Conservation (phyloP, 805 yeast species). For the Metschnikowia gelsemii region DNA sequence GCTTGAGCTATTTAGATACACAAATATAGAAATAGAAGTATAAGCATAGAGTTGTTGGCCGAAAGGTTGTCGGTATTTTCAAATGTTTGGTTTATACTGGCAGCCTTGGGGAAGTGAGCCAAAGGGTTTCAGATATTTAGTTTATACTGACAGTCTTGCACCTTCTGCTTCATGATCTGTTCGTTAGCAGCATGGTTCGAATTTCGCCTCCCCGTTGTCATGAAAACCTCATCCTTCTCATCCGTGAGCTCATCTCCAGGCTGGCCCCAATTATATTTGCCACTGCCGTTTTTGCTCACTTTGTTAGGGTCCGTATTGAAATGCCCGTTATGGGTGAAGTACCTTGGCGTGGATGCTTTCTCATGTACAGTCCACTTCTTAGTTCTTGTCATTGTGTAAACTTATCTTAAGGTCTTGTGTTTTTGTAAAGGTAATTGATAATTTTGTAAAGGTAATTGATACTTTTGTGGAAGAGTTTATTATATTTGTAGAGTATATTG, state of each 20-base stretch:
- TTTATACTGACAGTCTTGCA: constrained; percentile 18
- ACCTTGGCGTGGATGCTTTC: constrained; percentile 57
- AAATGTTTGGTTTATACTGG: background rate
- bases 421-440: too few relatives aligned
- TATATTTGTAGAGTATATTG: background rate
- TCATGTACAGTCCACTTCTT: constrained; percentile 74
- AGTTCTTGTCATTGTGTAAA: constrained; percentile 87
- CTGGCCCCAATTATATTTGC: constrained; percentile 85
- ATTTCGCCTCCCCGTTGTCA: constrained; percentile 34
- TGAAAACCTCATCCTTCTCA: constrained; percentile 55
- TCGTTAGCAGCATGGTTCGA: constrained; percentile 40
- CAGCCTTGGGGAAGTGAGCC: background rate
- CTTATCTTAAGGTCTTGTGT: background rate
- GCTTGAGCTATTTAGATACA: too few relatives aligned
- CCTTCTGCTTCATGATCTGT: constrained; percentile 26
- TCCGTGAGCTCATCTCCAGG: constrained; percentile 73
- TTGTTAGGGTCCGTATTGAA: constrained; percentile 68
- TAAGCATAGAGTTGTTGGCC: too few relatives aligned
- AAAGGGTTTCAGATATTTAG: constrained; percentile 3
- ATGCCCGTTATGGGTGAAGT: constrained; percentile 77
- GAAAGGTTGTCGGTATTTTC: too few relatives aligned
- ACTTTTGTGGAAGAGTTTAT: too few relatives aligned
- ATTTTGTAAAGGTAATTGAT: too few relatives aligned
- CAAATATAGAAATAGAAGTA: too few relatives aligned
- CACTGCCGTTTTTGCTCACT: constrained; percentile 81